Percentiles rank a stretch among this genome's conserved stretches.
These are phyloP conservation scores for Arbutus unedo DNA, from an alignment of 148 eudicot species.

Conservation along the genomic window DNA sequence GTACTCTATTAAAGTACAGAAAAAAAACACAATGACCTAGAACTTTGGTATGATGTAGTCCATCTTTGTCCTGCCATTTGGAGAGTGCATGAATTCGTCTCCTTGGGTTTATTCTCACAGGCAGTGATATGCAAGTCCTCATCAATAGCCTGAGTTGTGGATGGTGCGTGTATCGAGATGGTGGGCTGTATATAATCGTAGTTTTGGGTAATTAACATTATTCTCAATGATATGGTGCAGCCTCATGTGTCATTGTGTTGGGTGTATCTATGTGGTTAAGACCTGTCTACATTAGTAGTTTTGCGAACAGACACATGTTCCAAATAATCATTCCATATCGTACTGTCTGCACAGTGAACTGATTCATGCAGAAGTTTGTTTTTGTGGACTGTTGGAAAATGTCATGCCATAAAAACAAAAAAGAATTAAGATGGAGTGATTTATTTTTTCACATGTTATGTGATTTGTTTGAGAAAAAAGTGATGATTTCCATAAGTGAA, in stretches of 20 bases:
- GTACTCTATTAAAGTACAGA: neutral
- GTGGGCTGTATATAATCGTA: neutral
- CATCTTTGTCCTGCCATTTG: neutral
- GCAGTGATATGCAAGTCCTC: neutral
- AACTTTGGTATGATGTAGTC: neutral
- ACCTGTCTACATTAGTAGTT: neutral
- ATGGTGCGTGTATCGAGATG: neutral
- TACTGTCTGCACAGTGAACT: neutral
- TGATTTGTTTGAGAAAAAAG: neutral
- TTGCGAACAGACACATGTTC: neutral
- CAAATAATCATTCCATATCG: neutral
- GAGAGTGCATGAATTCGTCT: neutral
- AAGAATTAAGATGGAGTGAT: neutral
- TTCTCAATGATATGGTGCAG: neutral
- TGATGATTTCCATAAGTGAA: neutral
- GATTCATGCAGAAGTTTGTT: neutral
- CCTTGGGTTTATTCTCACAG: neutral
- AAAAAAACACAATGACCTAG: neutral
- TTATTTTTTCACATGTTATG: neutral
- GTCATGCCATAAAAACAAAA: neutral
- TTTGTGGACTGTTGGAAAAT: neutral
- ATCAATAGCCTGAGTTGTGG: neutral
- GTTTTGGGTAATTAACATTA: neutral
- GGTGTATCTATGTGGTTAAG: neutral
- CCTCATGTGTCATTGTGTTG: neutral